Percentiles rank a stretch among this genome's conserved stretches.
Evolutionary conservation across 2,329 filamentous ascomycete species (phyloP).

Genomic region (Aspergillus alliaceus): DNA sequence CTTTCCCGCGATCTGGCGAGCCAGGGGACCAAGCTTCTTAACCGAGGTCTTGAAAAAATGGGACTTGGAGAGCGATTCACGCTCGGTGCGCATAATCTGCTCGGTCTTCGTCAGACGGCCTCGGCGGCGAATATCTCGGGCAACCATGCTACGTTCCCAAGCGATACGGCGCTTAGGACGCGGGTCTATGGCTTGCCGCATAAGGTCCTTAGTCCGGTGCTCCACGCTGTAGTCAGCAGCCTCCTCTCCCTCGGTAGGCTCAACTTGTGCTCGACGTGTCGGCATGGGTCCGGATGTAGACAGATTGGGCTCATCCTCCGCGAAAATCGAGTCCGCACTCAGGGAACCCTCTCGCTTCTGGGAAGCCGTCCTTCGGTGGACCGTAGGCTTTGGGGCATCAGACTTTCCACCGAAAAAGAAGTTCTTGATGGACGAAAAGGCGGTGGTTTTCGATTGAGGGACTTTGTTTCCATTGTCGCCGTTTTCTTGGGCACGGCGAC

Average conservation of each 20-base stretch:
- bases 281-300: slow-evolving; percentile 27
- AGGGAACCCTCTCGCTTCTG: slow-evolving; percentile 37
- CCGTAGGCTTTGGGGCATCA: slow-evolving; percentile 27
- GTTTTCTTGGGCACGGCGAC: slow-evolving; percentile 31
- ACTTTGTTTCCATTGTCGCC: slow-evolving; percentile 8
- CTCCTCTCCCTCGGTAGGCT: slow-evolving; percentile 12
- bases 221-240: slow-evolving; percentile 26
- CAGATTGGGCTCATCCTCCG: slow-evolving; percentile 33
- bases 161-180: slow-evolving; percentile 68
- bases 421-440: slow-evolving; percentile 36
- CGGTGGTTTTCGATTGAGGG: slow-evolving; percentile 20
- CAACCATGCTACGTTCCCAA: slow-evolving; percentile 83
- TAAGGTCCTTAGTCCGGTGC: slow-evolving; percentile 51
- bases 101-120: slow-evolving; percentile 67
- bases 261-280: slow-evolving; percentile 19
- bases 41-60: slow-evolving; percentile 76
- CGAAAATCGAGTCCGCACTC: slow-evolving; percentile 42
- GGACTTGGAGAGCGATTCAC: slow-evolving; percentile 61
- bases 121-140: slow-evolving; percentile 68
- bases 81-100: slow-evolving; percentile 66
- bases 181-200: slow-evolving; percentile 70
- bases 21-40: slow-evolving; percentile 87
- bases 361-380: slow-evolving; percentile 28
- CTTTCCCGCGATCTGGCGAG: slow-evolving; percentile 89
- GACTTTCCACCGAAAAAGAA: slow-evolving; percentile 31